Evolutionary conservation across 257 asterid species (phyloP).

Genomic region (Rauvolfia tetraphylla): DNA sequence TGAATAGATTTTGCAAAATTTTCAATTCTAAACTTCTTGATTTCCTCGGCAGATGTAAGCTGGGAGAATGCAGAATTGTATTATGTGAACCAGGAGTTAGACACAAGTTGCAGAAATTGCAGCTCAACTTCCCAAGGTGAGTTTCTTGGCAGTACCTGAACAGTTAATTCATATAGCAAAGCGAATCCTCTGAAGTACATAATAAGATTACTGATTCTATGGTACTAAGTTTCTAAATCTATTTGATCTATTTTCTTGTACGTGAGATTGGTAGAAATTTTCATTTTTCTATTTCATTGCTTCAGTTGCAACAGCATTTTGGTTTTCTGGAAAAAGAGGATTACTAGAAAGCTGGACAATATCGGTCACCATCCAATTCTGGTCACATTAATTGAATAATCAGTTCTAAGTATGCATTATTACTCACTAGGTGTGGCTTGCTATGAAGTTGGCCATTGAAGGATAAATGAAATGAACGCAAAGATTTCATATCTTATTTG

Average conservation of each 20-base stretch:
- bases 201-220: background rate
- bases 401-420: background rate
- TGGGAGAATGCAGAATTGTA: constrained; percentile 84
- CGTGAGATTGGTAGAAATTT: background rate
- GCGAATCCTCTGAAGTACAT: background rate
- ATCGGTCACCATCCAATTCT: background rate
- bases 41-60: constrained; percentile 69
- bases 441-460: background rate
- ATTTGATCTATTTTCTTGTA: background rate
- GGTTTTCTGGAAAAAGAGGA: too few relatives aligned
- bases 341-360: background rate
- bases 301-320: background rate
- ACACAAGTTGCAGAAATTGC: constrained; percentile 92
- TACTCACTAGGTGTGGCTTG: background rate
- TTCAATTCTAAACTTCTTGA: constrained; percentile 7
- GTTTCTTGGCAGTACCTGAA: constrained; percentile 16
- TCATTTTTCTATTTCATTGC: background rate
- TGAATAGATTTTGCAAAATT: background rate
- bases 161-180: background rate
- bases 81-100: constrained; percentile 69
- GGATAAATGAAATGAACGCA: background rate
- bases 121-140: constrained; percentile 92
- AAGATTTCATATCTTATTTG: background rate
- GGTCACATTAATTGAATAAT: background rate
- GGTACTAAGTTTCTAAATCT: background rate